Conservation (phyloP, 768 basidiomycete species). For the Paxillus rubicundulus region DNA sequence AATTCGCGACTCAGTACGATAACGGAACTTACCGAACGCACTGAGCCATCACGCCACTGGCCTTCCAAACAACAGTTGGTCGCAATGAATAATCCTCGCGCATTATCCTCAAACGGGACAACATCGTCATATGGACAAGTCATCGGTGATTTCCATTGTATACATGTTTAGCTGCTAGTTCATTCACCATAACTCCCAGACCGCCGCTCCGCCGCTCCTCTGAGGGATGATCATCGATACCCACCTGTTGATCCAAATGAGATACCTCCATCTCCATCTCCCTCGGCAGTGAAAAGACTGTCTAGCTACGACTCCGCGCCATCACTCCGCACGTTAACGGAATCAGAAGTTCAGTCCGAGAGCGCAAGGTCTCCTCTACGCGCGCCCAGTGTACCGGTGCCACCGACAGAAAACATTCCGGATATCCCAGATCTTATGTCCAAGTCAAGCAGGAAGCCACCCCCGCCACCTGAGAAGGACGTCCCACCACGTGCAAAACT, state of each 20-base stretch:
- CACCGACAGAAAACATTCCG: constrained; percentile 48
- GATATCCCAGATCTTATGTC: constrained; percentile 54
- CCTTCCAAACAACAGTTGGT: constrained; percentile 40
- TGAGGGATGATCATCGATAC: constrained; percentile 4
- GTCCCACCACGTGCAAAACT: constrained; percentile 21
- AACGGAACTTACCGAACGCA: constrained; percentile 62
- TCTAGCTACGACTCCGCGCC: constrained; percentile 58
- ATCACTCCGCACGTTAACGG: constrained; percentile 47
- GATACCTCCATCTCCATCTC: constrained; percentile 64
- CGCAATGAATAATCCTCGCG: constrained; percentile 40
- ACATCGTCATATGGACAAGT: constrained; percentile 64
- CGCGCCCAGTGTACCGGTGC: constrained; percentile 43
- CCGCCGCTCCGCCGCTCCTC: constrained; percentile 5
- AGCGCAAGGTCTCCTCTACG: constrained; percentile 37
- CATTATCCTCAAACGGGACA: constrained; percentile 32
- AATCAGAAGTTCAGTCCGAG: constrained; percentile 30
- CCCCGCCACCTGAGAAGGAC: constrained; percentile 21
- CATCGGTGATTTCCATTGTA: constrained; percentile 44
- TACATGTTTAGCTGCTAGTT: neutral
- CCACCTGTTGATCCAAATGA: constrained; percentile 49
- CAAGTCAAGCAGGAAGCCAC: constrained; percentile 39
- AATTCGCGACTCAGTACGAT: constrained; percentile 57
- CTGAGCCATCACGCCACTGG: constrained; percentile 54
- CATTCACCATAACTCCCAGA: constrained; percentile 18
- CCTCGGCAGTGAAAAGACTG: constrained; percentile 60